phyloP scores from a whole-genome alignment of 2,329 filamentous ascomycete genomes.

The Akanthomyces lecanii region DNA sequence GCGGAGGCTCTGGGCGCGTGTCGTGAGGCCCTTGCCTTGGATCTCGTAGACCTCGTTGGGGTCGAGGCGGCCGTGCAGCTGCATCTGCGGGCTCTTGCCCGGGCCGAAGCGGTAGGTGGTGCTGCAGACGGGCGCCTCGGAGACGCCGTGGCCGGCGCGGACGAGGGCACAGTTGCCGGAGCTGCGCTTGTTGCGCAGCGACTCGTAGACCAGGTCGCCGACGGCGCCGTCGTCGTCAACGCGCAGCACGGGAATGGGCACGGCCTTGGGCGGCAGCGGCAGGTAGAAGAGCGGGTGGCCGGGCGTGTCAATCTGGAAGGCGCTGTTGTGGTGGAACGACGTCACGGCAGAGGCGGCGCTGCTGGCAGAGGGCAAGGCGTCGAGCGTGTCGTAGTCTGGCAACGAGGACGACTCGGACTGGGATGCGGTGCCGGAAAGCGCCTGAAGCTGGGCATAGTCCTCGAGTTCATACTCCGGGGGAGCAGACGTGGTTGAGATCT shows the following conservation, averaged over 20 bases:
- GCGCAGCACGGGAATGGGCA: slow-evolving; percentile 41
- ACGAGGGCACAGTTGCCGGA: slow-evolving; percentile 48
- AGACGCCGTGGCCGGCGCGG: slow-evolving; percentile 33
- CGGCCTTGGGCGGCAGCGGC: slow-evolving; percentile 34
- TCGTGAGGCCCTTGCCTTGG: slow-evolving; percentile 37
- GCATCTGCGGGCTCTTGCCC: slow-evolving; percentile 45
- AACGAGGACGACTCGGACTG: slow-evolving; percentile 26
- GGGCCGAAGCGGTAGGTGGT: slow-evolving; percentile 58
- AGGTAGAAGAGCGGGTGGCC: slow-evolving; percentile 43
- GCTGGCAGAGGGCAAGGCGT: slow-evolving; percentile 3
- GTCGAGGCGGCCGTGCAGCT: slow-evolving; percentile 19
- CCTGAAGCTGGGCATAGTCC: slow-evolving; percentile 24
- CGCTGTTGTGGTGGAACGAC: slow-evolving; percentile 39
- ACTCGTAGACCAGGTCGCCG: slow-evolving; percentile 45
- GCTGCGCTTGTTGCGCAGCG: slow-evolving; percentile 41
- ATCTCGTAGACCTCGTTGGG: slow-evolving; percentile 26
- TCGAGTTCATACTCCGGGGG: slow-evolving; percentile 28
- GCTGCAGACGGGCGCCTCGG: slow-evolving; percentile 37
- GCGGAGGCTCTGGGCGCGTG: slow-evolving; percentile 43
- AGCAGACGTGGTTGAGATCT: slow-evolving; percentile 14
- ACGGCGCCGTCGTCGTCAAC: slow-evolving; percentile 34
- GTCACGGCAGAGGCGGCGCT: slow-evolving; percentile 8
- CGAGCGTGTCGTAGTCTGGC: slow-evolving; percentile 14
- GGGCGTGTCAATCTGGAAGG: slow-evolving; percentile 45
- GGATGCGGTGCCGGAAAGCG: slow-evolving; percentile 24